phyloP scores from a whole-genome alignment of 257 asterid genomes.

The Echites panduratus region DNA sequence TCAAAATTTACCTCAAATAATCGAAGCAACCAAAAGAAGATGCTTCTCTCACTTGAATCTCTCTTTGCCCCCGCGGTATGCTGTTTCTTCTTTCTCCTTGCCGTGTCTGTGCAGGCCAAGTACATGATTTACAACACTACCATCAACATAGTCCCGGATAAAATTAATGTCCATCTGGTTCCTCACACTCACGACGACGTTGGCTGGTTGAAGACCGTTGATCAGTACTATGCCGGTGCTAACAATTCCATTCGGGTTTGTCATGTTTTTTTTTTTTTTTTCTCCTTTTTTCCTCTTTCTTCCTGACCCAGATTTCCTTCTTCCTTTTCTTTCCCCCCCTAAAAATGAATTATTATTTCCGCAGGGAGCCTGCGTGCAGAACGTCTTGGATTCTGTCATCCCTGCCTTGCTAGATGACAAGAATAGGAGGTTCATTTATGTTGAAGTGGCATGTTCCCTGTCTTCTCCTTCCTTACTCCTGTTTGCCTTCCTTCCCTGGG shows the following conservation, averaged over 20 bases:
- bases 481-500: not conserved
- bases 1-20: not conserved
- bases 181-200: slow-evolving; percentile 86
- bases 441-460: slow-evolving; percentile 52
- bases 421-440: slow-evolving; percentile 69
- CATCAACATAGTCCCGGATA: slow-evolving; percentile 32
- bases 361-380: slow-evolving; percentile 82
- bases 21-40: not conserved
- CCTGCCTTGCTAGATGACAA: slow-evolving; percentile 55
- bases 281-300: not conserved
- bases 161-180: slow-evolving; percentile 66
- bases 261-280: not conserved
- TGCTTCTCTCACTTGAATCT: not conserved
- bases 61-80: not conserved
- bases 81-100: not conserved
- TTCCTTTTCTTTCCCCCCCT: not conserved
- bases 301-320: not conserved
- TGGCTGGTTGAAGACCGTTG: slow-evolving; percentile 82
- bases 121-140: slow-evolving; percentile 50
- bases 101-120: slow-evolving; percentile 17
- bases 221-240: slow-evolving; percentile 73
- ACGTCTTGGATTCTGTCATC: slow-evolving; percentile 67
- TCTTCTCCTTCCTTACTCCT: not conserved
- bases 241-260: slow-evolving; percentile 63
- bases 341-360: not conserved